Conservation (phyloP, 805 yeast species). For the Nadsonia fulvescens region DNA sequence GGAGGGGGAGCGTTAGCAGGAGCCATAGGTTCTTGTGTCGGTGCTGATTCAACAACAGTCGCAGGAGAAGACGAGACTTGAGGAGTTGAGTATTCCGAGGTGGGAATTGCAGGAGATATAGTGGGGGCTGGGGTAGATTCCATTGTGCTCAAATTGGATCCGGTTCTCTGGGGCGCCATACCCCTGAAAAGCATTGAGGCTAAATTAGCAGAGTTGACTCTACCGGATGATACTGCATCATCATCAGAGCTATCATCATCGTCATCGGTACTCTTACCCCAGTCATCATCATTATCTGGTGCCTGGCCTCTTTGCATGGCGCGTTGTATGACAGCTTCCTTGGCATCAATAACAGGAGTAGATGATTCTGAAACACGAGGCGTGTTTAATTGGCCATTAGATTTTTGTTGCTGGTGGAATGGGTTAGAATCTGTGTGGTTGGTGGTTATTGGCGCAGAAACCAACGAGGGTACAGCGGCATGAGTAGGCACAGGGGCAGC, state of each 20-base stretch:
- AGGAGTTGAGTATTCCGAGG: background rate
- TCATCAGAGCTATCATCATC: constrained; percentile 18
- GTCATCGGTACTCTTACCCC: constrained; percentile 15
- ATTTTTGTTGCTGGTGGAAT: constrained; percentile 8
- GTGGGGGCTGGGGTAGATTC: constrained; percentile 5
- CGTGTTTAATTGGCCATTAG: constrained; percentile 6
- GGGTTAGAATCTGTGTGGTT: constrained; percentile 11
- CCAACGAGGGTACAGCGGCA: constrained; percentile 6
- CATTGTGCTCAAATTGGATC: constrained; percentile 10
- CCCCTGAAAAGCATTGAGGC: constrained; percentile 26
- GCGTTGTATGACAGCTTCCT: constrained; percentile 17
- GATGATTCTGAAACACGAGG: too few species aligned
- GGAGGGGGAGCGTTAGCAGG: constrained; percentile 20
- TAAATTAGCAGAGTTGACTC: constrained; percentile 23
- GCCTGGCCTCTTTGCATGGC: constrained; percentile 17
- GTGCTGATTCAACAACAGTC: constrained; percentile 13
- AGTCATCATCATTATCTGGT: constrained; percentile 19
- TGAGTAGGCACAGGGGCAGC: constrained; percentile 5
- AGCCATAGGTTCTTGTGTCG: constrained; percentile 4
- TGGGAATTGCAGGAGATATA: constrained; percentile 1
- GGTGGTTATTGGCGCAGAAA: constrained; percentile 5
- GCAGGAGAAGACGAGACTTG: constrained; percentile 11
- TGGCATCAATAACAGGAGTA: constrained; percentile 11
- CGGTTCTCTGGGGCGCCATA: constrained; percentile 18
- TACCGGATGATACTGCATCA: constrained; percentile 15